Base-by-base conservation (phyloP, 768 basidiomycete genomes). In the Phylloporus arenicola region DNA sequence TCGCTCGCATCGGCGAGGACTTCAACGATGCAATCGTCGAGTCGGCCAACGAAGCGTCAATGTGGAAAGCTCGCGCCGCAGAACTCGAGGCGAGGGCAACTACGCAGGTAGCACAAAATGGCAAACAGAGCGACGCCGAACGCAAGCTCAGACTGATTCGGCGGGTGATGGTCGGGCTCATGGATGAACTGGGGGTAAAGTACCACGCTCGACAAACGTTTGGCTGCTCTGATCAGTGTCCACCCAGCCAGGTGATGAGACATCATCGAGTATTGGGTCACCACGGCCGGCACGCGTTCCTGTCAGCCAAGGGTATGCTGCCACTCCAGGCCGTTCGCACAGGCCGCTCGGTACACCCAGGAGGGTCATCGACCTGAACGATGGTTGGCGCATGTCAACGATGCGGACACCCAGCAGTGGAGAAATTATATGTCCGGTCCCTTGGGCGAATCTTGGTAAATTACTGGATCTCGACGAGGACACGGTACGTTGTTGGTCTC, bases 381-480 rank as follows among this genome's bases (percentile, higher is more conserved):
- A 64, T 16, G 57, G 54, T 16, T 76, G 75, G 75, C 61, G 59
- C 8, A 66, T 82, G 42, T 70, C 80, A 43, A 76, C 64, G 39
- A 60, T 48, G 13, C 70, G 65, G 29, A 64, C 71, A 30, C 78
- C 78, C 3, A 59, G 52, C 45, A 66, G 67, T 20, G 65, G 66
- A 11, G 57, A 60, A 31, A 48, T 69, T 4, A 48, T 59, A 19
- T 68, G 65, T 29, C 72, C 71, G 0, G 61, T 72, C 12, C 47
- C 64, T 19, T 69, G 62, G 54, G 38, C 52, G 1, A 31, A 54
- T 8, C 52, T 75, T 8, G 57, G 51, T 16, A 56, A 58, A 14
- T 54, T 52, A 11, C 43, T 79, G 47, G 50, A 50, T 2, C 59
- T 79, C 4, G 64, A 68, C 20, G 71, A 74, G n/a, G 68, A 75